These are phyloP conservation scores for Oxytropis ochrocephala DNA, from an alignment of 306 rosid genomes.

Conservation along the genomic window DNA sequence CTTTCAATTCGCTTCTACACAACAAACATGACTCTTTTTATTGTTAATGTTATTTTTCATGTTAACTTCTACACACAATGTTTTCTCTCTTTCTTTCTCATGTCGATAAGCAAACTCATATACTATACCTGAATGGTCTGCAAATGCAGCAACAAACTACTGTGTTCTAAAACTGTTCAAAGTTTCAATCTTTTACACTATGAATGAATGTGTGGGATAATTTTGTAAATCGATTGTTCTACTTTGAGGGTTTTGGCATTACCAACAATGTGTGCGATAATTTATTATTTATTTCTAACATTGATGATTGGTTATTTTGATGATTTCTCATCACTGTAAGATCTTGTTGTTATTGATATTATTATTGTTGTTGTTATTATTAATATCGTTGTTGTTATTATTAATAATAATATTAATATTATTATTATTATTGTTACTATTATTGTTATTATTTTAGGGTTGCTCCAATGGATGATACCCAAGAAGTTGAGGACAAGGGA, in stretches of 20 bases:
- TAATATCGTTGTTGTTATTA: neutral
- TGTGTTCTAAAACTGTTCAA: neutral
- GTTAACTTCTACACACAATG: neutral
- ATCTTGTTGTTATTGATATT: neutral
- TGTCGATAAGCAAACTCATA: neutral
- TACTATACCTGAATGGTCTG: neutral
- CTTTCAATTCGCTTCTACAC: neutral
- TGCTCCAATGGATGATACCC: slow-evolving; percentile 59
- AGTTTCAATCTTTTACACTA: neutral
- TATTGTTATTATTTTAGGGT: slow-evolving; percentile 24
- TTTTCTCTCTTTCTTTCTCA: neutral
- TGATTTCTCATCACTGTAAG: neutral
- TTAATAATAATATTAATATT: neutral
- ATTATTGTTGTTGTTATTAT: neutral
- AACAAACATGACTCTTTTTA: neutral
- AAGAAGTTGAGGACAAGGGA: slow-evolving; percentile 32
- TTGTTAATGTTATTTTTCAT: neutral
- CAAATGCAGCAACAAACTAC: neutral
- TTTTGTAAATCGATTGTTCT: neutral
- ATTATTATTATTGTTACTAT: neutral
- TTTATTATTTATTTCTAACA: neutral
- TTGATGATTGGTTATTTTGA: neutral
- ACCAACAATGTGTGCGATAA: too few relatives aligned
- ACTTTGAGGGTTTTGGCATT: neutral
- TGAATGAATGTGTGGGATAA: neutral